phyloP scores from a whole-genome alignment of 2,329 filamentous ascomycete species.

The Colletotrichum lindemuthianum region DNA sequence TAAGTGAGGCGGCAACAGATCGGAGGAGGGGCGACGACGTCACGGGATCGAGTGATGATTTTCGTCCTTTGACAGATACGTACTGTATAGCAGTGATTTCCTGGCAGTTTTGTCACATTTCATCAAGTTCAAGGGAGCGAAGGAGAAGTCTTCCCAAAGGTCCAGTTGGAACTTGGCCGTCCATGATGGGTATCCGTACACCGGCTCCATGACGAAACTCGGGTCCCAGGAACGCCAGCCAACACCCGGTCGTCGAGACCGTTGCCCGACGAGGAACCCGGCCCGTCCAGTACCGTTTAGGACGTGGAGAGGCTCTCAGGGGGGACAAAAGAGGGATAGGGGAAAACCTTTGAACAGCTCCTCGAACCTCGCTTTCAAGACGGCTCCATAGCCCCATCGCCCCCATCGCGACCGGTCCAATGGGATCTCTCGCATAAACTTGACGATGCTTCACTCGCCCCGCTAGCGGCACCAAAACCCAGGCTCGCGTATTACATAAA shows the following conservation, averaged over 20 bases:
- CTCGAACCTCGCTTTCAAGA: background rate
- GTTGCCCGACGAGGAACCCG: background rate
- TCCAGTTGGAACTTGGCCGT: background rate
- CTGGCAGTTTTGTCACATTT: too few relatives aligned
- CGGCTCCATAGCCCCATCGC: background rate
- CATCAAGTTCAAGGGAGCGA: too few relatives aligned
- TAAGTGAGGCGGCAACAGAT: slow-evolving; percentile 29
- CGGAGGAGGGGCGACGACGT: slow-evolving; percentile 19
- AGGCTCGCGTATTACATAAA: slow-evolving; percentile 23
- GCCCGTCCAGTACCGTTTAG: background rate
- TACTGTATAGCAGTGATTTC: too few relatives aligned
- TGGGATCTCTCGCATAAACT: slow-evolving; percentile 14
- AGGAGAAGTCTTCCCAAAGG: slow-evolving; percentile 1
- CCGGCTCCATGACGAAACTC: slow-evolving; percentile 5
- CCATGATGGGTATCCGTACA: slow-evolving; percentile 3
- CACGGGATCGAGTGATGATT: background rate
- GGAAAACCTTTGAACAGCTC: background rate
- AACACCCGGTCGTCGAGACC: slow-evolving; percentile 4
- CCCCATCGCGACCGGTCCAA: slow-evolving; percentile 10
- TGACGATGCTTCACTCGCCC: background rate
- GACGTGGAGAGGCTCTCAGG: background rate
- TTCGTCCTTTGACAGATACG: too few relatives aligned
- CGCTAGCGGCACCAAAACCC: slow-evolving; percentile 13
- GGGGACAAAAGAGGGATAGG: background rate
- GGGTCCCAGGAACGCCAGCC: background rate